Evolutionary conservation across 305 asterid species (phyloP).

Genomic region (Fraxinus paxiana): DNA sequence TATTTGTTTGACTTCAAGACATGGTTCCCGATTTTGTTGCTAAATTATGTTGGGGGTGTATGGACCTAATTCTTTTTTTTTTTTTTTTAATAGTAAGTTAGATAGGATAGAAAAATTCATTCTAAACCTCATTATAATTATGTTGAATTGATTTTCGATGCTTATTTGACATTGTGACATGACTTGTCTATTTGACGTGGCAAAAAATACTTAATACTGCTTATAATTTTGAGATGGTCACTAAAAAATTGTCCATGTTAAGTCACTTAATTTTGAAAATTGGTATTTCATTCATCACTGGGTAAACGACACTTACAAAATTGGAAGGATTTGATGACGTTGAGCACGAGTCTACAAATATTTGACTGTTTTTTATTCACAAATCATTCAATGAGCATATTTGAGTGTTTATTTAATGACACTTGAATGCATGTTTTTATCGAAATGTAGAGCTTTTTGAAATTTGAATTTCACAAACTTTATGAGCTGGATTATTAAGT

Average conservation of each 20-base stretch:
- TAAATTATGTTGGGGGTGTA: not conserved
- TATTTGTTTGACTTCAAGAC: not conserved
- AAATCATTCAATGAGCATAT: not conserved
- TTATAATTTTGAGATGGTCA: not conserved
- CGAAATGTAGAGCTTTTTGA: not conserved
- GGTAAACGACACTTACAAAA: not conserved
- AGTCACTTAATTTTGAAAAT: not conserved
- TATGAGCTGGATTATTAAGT: not conserved
- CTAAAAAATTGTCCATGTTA: not conserved
- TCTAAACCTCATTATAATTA: not conserved
- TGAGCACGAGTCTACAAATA: not conserved
- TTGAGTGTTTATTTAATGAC: too few species aligned
- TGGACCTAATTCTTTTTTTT: not conserved
- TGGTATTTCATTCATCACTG: not conserved
- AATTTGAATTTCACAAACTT: too few species aligned
- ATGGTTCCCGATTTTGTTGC: not conserved
- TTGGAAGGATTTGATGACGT: not conserved
- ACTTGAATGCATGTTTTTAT: not conserved
- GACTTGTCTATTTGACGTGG: not conserved
- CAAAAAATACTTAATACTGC: not conserved
- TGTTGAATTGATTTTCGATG: not conserved
- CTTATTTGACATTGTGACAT: not conserved
- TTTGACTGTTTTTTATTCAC: not conserved
- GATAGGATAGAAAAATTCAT: not conserved
- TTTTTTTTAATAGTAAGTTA: not conserved